Percentiles rank a stretch among this genome's conserved stretches.
phyloP scores from a whole-genome alignment of 1,139 yeast species.

The Debaryomyces fabryi region DNA sequence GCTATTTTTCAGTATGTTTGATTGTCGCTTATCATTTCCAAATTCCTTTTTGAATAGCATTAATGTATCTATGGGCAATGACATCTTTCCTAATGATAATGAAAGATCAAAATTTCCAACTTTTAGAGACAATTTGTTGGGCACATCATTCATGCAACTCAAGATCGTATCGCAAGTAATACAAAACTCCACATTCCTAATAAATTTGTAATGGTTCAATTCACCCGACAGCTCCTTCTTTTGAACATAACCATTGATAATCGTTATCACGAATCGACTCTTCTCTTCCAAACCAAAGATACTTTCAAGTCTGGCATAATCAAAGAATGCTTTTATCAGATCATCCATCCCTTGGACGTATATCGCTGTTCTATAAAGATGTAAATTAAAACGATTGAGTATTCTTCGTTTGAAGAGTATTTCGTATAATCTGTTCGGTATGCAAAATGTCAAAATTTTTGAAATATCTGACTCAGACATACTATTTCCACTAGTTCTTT shows the following conservation, averaged over 20 bases:
- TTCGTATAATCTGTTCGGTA: slow-evolving; percentile 16
- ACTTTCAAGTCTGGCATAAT: slow-evolving; percentile 35
- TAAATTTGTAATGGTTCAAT: slow-evolving; percentile 21
- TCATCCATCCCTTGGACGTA: slow-evolving; percentile 21
- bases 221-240: slow-evolving; percentile 20
- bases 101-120: slow-evolving; percentile 23
- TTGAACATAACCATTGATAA: slow-evolving; percentile 35
- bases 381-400: slow-evolving; percentile 37
- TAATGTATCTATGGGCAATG: slow-evolving; percentile 29
- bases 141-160: slow-evolving; percentile 22
- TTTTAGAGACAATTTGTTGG: slow-evolving; percentile 13
- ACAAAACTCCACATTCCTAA: slow-evolving; percentile 36
- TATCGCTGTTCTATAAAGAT: slow-evolving; percentile 29
- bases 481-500: not conserved
- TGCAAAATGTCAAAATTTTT: slow-evolving; percentile 7
- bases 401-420: slow-evolving; percentile 18
- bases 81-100: slow-evolving; percentile 28
- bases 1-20: not conserved
- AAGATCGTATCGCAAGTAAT: slow-evolving; percentile 29
- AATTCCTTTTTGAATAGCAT: not conserved
- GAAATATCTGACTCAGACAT: not conserved
- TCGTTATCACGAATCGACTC: slow-evolving; percentile 25
- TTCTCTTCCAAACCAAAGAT: slow-evolving; percentile 22
- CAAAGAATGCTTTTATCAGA: slow-evolving; percentile 25
- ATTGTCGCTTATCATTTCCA: not conserved